Evolutionary conservation across 495 filamentous ascomycete species (phyloP), one percentile per base, ranked within the genome.

Genomic region (Choiromyces venosus): DNA sequence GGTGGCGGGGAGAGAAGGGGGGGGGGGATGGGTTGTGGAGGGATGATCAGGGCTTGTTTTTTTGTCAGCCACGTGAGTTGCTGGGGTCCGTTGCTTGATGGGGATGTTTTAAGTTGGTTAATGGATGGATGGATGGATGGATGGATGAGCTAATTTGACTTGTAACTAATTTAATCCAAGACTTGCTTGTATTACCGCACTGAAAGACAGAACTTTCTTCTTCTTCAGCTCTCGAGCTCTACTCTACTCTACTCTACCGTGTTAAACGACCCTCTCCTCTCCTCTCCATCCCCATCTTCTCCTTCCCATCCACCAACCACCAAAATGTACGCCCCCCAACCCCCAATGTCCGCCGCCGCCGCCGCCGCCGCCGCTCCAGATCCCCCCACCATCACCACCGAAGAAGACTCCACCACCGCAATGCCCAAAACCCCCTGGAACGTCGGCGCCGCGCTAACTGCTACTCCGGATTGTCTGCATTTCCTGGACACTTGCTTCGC

Each of bases 401-500:
- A 35, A 71, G 40, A 52, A 29, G 19, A 40, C 37, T 37, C 68
- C 46, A 35, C 65, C 52, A 38, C 3, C 67, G 35, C 6, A 33
- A 21, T 29, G 2, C 44, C 19, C 44, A 36, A 21, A n/a, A n/a
- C n/a, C n/a, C 44, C 35, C 38, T 37, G 52, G 35, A 71, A 74
- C 67, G 37, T 68, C 35, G 67, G 39, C 40, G 36, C 73, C 4
- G n/a, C 25, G 65, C 73, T 6, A 46, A 68, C 40, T 68, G 35
- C 39, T 66, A 68, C 10, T 1, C 8, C 46, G 1, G 77, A 80
- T 44, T 76, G 70, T 33, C 5, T 66, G 10, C 71, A 67, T 44
- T 37, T 70, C 29, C 66, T 70, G 61, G 79, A 80, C 37, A 66
- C 69, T 8, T 80, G 77, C 44, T 73, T 25, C 68, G 36, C 19